Evolutionary conservation across 495 filamentous ascomycete species (phyloP).

Genomic region (Penicillium canariense): DNA sequence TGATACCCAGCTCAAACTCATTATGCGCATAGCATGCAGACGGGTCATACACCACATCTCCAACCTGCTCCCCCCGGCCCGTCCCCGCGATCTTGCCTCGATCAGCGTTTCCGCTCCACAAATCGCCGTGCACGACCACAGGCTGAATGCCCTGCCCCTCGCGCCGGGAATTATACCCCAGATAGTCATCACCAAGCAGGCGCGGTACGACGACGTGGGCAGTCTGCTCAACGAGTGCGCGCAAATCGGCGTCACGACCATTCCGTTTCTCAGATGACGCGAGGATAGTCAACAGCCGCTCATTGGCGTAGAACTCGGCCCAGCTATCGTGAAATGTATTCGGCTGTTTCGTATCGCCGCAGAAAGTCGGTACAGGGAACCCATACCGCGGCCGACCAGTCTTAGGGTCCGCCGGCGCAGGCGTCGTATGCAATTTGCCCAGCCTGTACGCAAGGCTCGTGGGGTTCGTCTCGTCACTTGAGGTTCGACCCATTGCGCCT

Average conservation of each 20-base stretch:
- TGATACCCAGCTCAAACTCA: conserved; percentile 90
- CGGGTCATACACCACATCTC: conserved; percentile 85
- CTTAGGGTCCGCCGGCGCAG: conserved; percentile 56
- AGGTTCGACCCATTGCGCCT: conserved; percentile 20
- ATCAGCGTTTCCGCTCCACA: conserved; percentile 88
- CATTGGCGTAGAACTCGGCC: conserved; percentile 80
- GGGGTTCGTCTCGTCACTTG: conserved; percentile 21
- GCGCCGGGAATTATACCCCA: conserved; percentile 51
- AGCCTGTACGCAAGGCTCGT: conserved; percentile 67
- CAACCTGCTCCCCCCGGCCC: conserved; percentile 44
- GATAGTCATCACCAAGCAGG: conserved; percentile 63
- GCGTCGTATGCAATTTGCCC: conserved; percentile 74
- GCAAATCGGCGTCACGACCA: conserved; percentile 60
- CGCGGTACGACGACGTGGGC: conserved; percentile 63
- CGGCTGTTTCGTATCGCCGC: conserved; percentile 77
- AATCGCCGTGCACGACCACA: conserved; percentile 83
- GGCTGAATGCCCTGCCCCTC: conserved; percentile 56
- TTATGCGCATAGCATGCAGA: conserved; percentile 76
- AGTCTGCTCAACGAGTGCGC: conserved; percentile 60
- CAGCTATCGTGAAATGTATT: conserved; percentile 68
- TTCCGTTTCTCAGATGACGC: conserved; percentile 55
- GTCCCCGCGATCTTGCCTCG: conserved; percentile 57
- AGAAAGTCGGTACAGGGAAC: conserved; percentile 80
- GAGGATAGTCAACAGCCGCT: conserved; percentile 65
- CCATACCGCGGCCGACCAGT: conserved; percentile 65